Evolutionary conservation across 441 rosid genomes (phyloP), one percentile per base, ranked within the genome.

Genomic region (Lagerstroemia fauriei): DNA sequence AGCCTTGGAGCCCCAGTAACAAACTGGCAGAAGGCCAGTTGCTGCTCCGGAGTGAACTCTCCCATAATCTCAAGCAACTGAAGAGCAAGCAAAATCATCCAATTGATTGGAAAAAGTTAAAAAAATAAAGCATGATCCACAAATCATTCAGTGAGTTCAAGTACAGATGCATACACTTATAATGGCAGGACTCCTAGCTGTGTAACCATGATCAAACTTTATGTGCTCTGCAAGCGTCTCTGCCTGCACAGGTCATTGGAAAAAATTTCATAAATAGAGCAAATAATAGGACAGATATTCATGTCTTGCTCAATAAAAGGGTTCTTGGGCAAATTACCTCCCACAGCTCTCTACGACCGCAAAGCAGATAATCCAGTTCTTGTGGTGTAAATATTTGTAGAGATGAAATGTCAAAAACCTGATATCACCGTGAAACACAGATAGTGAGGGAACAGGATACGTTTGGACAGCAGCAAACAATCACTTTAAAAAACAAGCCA

Each of bases 1-100:
- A 95, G 95, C 88, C 99, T 90, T 41, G 99, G 99, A 79, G 99
- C 99, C 79, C 99, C 99, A n/a, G 99, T 97, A 47, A 97, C 98
- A 86, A 95, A 97, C 80, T 94, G 99, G 89, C 99, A 97, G 92
- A 97, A 97, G 63, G 99, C 91, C 79, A 93, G 92, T 88, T 97
- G 99, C 85, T 93, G 96, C 89, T 97, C 98, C 69, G 99, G 98
- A 84, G 98, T 90, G 83, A 97, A 90, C 84, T 93, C 98, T 82
- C 98, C 99, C 99, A 97, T 93, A 47, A 97, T 95, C 91, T 97
- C 99, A 77, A 97, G 91, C 34, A 97, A 90, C 99, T 97, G 87
- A 78, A 71, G 53, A 81, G 44, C 44, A 81, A n/a, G 7, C 46
- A 17, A 32, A 69, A 32, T 32, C 3, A 24, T 69, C 46, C 24